Conservation (phyloP, 2,329 filamentous ascomycete genomes). For the Aspergillus flavus region DNA sequence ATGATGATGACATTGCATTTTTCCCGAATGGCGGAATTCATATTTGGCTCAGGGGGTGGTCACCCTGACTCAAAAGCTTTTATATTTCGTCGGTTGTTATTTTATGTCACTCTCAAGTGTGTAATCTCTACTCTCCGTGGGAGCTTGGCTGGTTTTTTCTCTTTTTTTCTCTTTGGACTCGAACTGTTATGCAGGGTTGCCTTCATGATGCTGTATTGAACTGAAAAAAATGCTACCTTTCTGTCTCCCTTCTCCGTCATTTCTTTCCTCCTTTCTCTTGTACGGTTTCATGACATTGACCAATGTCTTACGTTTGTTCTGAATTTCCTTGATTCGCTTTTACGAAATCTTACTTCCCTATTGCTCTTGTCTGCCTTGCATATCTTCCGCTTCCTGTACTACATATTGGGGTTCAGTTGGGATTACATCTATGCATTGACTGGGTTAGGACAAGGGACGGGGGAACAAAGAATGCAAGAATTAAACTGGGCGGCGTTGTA, state of each 20-base stretch:
- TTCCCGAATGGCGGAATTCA: conserved; percentile 31
- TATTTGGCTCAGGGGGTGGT: conserved; percentile 31
- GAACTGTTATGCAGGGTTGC: conserved; percentile 29
- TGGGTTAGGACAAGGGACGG: conserved; percentile 24
- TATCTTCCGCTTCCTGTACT: conserved; percentile 28
- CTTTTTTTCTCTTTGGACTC: conserved; percentile 23
- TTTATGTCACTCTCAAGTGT: conserved; percentile 36
- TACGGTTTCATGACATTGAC: conserved; percentile 22
- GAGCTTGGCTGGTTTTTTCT: conserved; percentile 40
- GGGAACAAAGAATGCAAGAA: conserved; percentile 23
- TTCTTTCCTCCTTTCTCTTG: conserved; percentile 21
- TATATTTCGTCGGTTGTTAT: conserved; percentile 22
- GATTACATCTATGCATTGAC: conserved; percentile 25
- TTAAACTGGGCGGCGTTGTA: conserved; percentile 23
- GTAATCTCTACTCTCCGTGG: conserved; percentile 46
- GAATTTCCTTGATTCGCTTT: conserved; percentile 22
- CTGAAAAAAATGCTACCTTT: conserved; percentile 33
- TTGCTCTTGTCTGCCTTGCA: conserved; percentile 27
- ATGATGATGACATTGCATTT: conserved; percentile 28
- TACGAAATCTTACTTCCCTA: conserved; percentile 21
- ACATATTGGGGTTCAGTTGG: conserved; percentile 28
- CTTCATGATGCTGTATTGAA: conserved; percentile 41
- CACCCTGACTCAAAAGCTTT: conserved; percentile 20
- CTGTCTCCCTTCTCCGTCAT: conserved; percentile 22
- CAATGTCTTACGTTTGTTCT: conserved; percentile 26